Conservation (phyloP, 2,329 filamentous ascomycete species). For the Penicillium sp. region DNA sequence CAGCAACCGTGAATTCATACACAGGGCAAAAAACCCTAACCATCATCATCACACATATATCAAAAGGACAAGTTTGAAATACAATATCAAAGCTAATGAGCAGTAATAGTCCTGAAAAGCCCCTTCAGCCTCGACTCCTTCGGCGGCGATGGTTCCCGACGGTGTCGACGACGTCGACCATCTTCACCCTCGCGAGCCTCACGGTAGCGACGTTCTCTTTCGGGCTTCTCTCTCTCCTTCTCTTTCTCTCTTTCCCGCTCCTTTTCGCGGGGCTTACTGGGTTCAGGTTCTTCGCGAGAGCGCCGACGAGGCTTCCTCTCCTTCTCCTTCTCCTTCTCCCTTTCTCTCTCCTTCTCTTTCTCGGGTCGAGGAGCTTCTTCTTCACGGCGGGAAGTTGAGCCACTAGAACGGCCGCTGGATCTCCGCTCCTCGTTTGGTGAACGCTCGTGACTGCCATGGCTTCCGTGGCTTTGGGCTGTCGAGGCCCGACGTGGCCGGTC, state of each 20-base stretch:
- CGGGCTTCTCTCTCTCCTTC: constrained; percentile 12
- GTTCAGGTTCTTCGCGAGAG: constrained; percentile 5
- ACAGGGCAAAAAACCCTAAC: constrained; percentile 3
- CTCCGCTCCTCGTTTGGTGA: constrained; percentile 22
- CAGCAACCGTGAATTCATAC: constrained; percentile 14
- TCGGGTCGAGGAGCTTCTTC: constrained; percentile 27
- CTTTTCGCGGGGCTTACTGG: constrained; percentile 8
- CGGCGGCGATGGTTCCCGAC: constrained; percentile 30
- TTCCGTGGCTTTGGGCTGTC: constrained; percentile 29
- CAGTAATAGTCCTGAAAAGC: constrained; percentile 32
- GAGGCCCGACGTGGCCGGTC: constrained; percentile 35
- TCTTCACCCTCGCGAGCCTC: constrained; percentile 21
- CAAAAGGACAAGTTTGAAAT: constrained; percentile 1
- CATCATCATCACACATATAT: constrained; percentile 3
- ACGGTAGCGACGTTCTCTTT: neutral
- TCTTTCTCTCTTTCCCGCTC: constrained; percentile 13
- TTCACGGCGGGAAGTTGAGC: constrained; percentile 31
- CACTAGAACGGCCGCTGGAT: constrained; percentile 25
- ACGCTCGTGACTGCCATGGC: constrained; percentile 16
- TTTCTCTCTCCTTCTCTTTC: constrained; percentile 6
- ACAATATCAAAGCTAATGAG: constrained; percentile 15
- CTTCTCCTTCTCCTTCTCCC: constrained; percentile 20
- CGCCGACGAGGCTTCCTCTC: constrained; percentile 12
- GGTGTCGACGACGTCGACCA: constrained; percentile 28
- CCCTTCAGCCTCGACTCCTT: constrained; percentile 32